Evolutionary conservation across 2,329 filamentous ascomycete genomes (phyloP).

Genomic region (Didymella keratinophila): DNA sequence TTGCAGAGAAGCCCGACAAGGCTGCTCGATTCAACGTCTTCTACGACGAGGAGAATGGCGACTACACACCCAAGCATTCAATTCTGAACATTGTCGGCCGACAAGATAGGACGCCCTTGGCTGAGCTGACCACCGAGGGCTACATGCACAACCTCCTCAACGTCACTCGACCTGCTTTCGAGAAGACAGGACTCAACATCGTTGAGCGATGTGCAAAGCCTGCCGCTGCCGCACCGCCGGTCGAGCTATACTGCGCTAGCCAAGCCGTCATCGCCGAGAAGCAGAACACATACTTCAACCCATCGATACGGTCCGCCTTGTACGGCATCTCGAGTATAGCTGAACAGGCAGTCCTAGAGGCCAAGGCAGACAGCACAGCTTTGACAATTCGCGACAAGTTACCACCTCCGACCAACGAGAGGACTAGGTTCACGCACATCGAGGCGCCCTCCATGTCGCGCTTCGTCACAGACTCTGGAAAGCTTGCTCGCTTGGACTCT

Average conservation of each 20-base stretch:
- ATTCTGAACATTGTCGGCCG: conserved; percentile 82
- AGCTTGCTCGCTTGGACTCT: conserved; percentile 88
- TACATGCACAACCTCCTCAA: conserved; percentile 79
- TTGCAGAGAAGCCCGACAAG: conserved; percentile 61
- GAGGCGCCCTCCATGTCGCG: conserved; percentile 94
- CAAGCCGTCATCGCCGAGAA: conserved; percentile 70
- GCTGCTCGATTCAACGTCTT: conserved; percentile 71
- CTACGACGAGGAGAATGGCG: conserved; percentile 71
- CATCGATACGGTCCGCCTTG: conserved; percentile 74
- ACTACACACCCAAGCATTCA: conserved; percentile 75
- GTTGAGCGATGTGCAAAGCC: conserved; percentile 84
- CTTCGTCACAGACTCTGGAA: conserved; percentile 97
- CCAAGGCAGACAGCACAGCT: conserved; percentile 70
- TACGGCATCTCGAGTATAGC: conserved; percentile 70
- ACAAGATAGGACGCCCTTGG: conserved; percentile 70
- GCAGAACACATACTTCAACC: conserved; percentile 79
- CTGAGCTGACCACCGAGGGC: conserved; percentile 75
- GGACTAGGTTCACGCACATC: conserved; percentile 87
- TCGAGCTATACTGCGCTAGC: conserved; percentile 79
- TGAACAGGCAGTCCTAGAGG: conserved; percentile 77
- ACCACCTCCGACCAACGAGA: conserved; percentile 80
- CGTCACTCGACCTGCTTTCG: conserved; percentile 71
- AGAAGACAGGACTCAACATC: conserved; percentile 73
- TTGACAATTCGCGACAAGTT: conserved; percentile 73
- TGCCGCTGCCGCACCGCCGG: conserved; percentile 82